Base-by-base conservation (phyloP, 164 flowering plant species). In the Vitis rotundifolia region DNA sequence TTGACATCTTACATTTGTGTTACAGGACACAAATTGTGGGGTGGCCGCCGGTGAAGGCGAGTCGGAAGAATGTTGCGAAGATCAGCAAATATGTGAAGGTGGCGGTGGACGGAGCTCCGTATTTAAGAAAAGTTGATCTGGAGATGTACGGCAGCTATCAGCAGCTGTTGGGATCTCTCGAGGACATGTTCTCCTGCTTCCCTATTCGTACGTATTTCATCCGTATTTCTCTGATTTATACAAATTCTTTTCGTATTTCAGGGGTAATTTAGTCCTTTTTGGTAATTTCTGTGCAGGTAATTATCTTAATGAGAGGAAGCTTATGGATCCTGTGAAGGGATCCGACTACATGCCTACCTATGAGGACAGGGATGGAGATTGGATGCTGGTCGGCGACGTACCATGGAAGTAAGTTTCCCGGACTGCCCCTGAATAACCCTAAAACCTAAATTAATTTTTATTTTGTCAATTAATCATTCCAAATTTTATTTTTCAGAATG, bases 1-100 rank as follows among this genome's bases (percentile, higher is more conserved):
- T 26, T 5, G 26, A 26, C 13, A 26, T 59, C 11, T 37, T 37
- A 37, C 7, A 37, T 37, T 22, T 12, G n/a, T 59, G 5, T 59
- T 59, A 18, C 58, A 78, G 81, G 70, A 47, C 67, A 26, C 77
- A 70, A 66, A 75, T 65, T 15, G 80, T 80, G 22, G 83, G 82
- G 28, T 80, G 83, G 83, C 83, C 83, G 57, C 82, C 80, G 67
- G 83, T 80, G 82, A 73, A 73, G 48, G 68, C 51, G 11, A 49
- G 0, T 1, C 58, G 82, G 56, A 76, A 71, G 63, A 70, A 51
- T 12, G 63, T 63, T 18, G 52, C 31, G 71, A 73, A 76, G 74
- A 73, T 66, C 50, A 56, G 77, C 66, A 74, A 68, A 29, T 76
- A 47, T 58, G 79, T 80, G 48, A 80, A 80, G 31, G 83, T 80